Evolutionary conservation across 495 filamentous ascomycete genomes (phyloP), one percentile per base, ranked within the genome.

Genomic region (Neurospora sublineolata): DNA sequence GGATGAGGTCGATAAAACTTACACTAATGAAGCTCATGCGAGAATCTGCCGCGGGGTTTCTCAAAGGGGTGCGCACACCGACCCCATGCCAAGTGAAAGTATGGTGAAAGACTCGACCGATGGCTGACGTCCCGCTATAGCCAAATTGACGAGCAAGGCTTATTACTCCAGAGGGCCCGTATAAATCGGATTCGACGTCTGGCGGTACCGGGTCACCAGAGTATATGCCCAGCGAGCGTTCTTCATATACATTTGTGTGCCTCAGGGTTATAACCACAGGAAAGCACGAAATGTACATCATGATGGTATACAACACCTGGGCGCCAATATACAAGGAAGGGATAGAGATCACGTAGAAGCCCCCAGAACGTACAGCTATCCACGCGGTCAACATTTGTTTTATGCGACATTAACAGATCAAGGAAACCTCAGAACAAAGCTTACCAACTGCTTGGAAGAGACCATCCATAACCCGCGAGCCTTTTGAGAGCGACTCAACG

Each of bases 201-300:
- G 37, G 67, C 1, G 69, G 58, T 27, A 70, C 46, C 18, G 78
- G 75, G 27, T 89, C 86, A 30, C 86, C 82, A 5, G 81, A 78
- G 75, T 92, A 93, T 64, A 93, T 88, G n/a, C 91, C 90, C 1
- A 93, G 83, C 1, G 84, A 85, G 8, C 86, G 86, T 78, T 93
- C 91, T 75, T 90, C 88, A 72, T 90, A 90, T 6, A 87, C 85
- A 73, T 90, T 90, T 33, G 86, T 87, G 37, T 86, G 83, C 14
- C 91, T 85, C 76, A 93, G 87, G 16, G 86, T 89, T 73, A 94
- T 92, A 20, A 91, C 90, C 38, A 93, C 90, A 0, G 91, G 91
- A 74, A 90, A 92, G 18, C 90, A 86, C 27, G 91, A 89, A 74
- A 94, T 91, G 79, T 94, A 97, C 92, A 96, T 97, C 93, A 95